Percentiles rank a stretch among this genome's conserved stretches.
These are phyloP conservation scores for Ganoderma boninense DNA, from an alignment of 1,284 basidiomycete genomes.

Conservation along the genomic window DNA sequence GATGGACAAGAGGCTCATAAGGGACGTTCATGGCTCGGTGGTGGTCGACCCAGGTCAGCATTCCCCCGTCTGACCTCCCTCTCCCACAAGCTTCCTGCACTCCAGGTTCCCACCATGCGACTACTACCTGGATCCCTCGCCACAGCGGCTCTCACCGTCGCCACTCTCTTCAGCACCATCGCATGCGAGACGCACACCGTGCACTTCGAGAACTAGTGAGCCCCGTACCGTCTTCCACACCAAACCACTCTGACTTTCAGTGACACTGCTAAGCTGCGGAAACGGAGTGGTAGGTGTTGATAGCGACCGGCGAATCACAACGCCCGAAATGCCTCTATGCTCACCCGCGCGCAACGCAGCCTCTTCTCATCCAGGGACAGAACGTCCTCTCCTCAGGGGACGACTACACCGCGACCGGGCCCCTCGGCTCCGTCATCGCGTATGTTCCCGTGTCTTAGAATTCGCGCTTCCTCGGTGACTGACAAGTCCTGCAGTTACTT, in stretches of 20 bases:
- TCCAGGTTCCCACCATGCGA: constrained; percentile 41
- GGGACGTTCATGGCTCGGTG: too few species aligned
- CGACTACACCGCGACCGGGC: constrained; percentile 41
- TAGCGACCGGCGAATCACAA: not conserved
- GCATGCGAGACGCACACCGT: constrained; percentile 49
- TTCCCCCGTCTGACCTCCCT: not conserved
- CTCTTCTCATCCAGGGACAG: too few species aligned
- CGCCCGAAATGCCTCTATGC: not conserved
- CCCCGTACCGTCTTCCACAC: constrained; percentile 8
- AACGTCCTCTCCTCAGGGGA: constrained; percentile 44
- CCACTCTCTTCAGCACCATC: constrained; percentile 38
- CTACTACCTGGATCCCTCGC: constrained; percentile 43
- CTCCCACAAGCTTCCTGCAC: too few species aligned
- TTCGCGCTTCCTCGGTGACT: too few species aligned
- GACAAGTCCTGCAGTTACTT: constrained; percentile 17
- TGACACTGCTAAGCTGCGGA: constrained; percentile 43
- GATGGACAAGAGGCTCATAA: too few species aligned
- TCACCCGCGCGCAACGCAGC: constrained; percentile 32
- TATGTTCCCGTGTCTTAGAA: constrained; percentile 30
- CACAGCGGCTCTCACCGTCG: constrained; percentile 35
- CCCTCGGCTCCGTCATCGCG: constrained; percentile 44
- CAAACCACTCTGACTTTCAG: not conserved
- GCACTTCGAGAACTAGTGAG: constrained; percentile 47
- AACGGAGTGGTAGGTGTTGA: constrained; percentile 45
- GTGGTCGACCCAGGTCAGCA: not conserved